phyloP scores from a whole-genome alignment of 305 asterid species.

The Fraxinus dipetala region DNA sequence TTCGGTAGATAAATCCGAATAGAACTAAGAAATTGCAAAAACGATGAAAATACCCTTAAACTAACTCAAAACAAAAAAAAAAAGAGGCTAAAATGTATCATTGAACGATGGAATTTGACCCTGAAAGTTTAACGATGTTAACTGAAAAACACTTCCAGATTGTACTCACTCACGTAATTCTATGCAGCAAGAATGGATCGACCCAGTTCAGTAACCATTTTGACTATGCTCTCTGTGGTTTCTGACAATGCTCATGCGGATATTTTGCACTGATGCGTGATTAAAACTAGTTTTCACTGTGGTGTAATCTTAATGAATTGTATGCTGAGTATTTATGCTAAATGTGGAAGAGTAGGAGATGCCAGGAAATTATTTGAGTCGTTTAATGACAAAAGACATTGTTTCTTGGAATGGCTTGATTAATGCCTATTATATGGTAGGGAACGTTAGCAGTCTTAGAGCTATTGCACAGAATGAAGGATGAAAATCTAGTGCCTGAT shows the following conservation, averaged over 20 bases:
- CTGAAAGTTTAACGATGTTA: not conserved
- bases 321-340: slow-evolving; percentile 64
- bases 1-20: not conserved
- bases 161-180: slow-evolving; percentile 13
- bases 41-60: not conserved
- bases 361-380: slow-evolving; percentile 57
- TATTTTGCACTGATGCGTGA: slow-evolving; percentile 45
- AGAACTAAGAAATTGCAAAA: not conserved
- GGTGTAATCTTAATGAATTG: slow-evolving; percentile 48
- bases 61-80: not conserved
- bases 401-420: slow-evolving; percentile 84
- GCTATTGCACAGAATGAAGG: slow-evolving; percentile 53
- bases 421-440: slow-evolving; percentile 48
- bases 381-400: slow-evolving; percentile 47
- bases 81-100: not conserved
- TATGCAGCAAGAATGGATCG: slow-evolving; percentile 50
- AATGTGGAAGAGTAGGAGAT: slow-evolving; percentile 55
- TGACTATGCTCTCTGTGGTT: slow-evolving; percentile 60
- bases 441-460: slow-evolving; percentile 35
- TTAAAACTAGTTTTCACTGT: slow-evolving; percentile 41
- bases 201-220: slow-evolving; percentile 52
- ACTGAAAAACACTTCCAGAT: not conserved
- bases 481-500: slow-evolving; percentile 50
- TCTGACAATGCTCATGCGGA: slow-evolving; percentile 37
- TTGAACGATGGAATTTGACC: not conserved